Evolutionary conservation across 768 basidiomycete species (phyloP).

Genomic region (Lactarius hengduanensis): DNA sequence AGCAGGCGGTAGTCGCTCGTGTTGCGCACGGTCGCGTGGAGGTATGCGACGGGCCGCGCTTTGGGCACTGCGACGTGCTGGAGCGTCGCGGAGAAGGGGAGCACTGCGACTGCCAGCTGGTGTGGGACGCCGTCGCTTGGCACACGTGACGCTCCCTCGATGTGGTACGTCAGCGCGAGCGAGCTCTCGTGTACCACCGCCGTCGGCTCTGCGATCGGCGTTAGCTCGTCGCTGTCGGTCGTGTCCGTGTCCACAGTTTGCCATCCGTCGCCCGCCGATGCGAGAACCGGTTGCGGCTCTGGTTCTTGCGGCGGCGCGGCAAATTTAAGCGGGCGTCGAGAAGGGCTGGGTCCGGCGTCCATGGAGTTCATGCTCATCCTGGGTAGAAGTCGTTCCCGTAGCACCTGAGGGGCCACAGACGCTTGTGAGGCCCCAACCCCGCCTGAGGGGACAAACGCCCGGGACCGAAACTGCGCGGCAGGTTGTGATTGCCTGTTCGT

Average conservation of each 20-base stretch:
- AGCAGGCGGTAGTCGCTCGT: constrained; percentile 57
- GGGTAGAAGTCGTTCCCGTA: too few relatives aligned
- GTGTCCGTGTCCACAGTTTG: not conserved
- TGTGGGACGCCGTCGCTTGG: constrained; percentile 56
- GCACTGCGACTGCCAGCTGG: constrained; percentile 50
- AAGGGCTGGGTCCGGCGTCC: not conserved
- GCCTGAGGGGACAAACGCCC: too few relatives aligned
- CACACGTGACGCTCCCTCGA: constrained; percentile 52
- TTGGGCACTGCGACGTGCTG: constrained; percentile 52
- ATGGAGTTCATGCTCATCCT: too few relatives aligned
- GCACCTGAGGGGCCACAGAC: too few relatives aligned
- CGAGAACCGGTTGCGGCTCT: too few relatives aligned
- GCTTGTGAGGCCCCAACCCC: too few relatives aligned
- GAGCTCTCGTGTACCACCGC: constrained; percentile 54
- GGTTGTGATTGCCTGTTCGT: too few relatives aligned
- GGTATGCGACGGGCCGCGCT: constrained; percentile 48
- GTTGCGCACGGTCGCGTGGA: constrained; percentile 49
- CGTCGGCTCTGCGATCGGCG: constrained; percentile 37
- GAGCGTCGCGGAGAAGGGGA: constrained; percentile 47
- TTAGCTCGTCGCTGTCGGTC: not conserved
- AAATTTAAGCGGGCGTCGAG: not conserved
- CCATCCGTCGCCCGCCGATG: not conserved
- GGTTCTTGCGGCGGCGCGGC: not conserved
- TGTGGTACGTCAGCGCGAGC: constrained; percentile 50
- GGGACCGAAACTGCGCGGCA: too few relatives aligned